Base-by-base conservation (phyloP, 2,329 filamentous ascomycete genomes). In the Talaromyces funiculosus region DNA sequence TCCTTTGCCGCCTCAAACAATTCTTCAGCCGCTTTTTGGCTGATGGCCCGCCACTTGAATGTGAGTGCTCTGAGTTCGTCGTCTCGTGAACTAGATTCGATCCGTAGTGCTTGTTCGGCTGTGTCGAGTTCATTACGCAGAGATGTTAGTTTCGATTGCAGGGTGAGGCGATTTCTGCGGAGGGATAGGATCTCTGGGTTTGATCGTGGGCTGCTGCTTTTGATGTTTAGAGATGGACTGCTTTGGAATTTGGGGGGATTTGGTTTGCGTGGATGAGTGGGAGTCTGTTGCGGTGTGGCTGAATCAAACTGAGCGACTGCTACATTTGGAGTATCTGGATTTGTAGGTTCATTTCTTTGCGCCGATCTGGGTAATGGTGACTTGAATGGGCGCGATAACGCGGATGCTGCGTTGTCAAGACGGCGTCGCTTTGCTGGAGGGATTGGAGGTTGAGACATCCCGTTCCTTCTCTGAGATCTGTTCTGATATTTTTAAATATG, bases 351-450 rank as follows among this genome's bases (percentile, higher is more conserved):
- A 20, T 54, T 26, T 55, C 42, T 37, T 42, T 60, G 56, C 6
- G 49, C n/a, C 8, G 29, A 29, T 43, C n/a, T 80, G 65, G 81
- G 83, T 63, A 88, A 81, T 14, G 87, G 88, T 49, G 88, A 90
- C 65, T 87, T 86, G 76, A 91, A 91, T 0, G 88, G 88, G 69
- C 86, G 88, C 63, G 82, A 81, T 53, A 90, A 81, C 6, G 82
- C 82, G n/a, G 78, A 79, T 22, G 80, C 75, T 40, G 83, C 81
- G 47, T 81, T 76, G 61, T 86, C 81, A 64, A 88, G 76, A 64
- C 85, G 84, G 62, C 87, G 85, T 54, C 86, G 83, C 76, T 90
- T 61, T 60, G 81, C 75, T 58, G 63, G 63, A 7, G 18, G 40
- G 18, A 14, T 54, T 20, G 31, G 29, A 26, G 33, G 12, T 38